Percentiles rank a stretch among this genome's conserved stretches.
Evolutionary conservation across 805 yeast species (phyloP).

Genomic region (Danielia oregonensis): DNA sequence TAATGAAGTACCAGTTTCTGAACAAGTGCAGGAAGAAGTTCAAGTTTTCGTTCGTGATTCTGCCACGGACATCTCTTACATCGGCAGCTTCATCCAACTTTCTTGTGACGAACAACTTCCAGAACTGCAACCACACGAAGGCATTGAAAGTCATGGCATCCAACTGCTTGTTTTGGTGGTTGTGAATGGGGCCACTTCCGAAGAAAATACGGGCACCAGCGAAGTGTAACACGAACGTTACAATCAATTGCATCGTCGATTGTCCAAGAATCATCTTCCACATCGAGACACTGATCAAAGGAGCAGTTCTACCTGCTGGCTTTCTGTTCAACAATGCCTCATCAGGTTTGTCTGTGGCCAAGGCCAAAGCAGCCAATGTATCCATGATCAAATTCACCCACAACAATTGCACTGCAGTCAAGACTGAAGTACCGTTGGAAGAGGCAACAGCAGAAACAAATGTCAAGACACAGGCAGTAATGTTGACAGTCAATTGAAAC

Average conservation of each 20-base stretch:
- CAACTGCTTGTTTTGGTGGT: constrained; percentile 54
- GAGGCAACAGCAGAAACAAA: constrained; percentile 92
- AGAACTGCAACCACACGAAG: constrained; percentile 97
- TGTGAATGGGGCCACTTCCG: constrained; percentile 25
- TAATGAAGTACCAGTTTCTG: constrained; percentile 78
- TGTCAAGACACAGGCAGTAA: constrained; percentile 93
- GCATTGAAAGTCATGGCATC: constrained; percentile 90
- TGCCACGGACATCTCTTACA: constrained; percentile 48
- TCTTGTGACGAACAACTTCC: constrained; percentile 87
- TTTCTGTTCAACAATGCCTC: constrained; percentile 69
- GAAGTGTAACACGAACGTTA: constrained; percentile 81
- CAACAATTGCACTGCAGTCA: constrained; percentile 93
- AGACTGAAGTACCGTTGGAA: constrained; percentile 72
- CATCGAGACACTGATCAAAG: constrained; percentile 85
- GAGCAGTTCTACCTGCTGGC: constrained; percentile 78
- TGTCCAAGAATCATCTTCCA: constrained; percentile 98
- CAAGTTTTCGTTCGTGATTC: constrained; percentile 62
- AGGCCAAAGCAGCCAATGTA: constrained; percentile 93
- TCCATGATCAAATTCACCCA: constrained; percentile 99
- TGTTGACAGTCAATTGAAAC: constrained; percentile 92
- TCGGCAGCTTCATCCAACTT: constrained; percentile 87
- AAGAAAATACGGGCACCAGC: constrained; percentile 65
- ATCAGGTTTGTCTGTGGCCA: constrained; percentile 96
- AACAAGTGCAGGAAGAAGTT: constrained; percentile 80
- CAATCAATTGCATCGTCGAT: constrained; percentile 67